Conservation (phyloP, 495 filamentous ascomycete genomes). For the Bacidia gigantensis region DNA sequence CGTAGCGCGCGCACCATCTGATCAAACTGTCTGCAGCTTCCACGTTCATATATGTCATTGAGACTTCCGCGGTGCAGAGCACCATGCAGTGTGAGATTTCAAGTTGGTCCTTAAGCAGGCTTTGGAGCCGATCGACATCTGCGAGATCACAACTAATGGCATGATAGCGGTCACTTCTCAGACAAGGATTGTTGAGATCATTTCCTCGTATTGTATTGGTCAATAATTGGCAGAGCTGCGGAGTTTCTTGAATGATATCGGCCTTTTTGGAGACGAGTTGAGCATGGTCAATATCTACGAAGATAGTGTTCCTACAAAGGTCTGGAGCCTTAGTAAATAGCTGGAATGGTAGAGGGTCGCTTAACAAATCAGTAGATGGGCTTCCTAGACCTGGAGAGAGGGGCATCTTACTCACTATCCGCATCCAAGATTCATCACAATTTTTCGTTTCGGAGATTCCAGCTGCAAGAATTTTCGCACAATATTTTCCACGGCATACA, state of each 20-base stretch:
- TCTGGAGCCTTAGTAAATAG: constrained; percentile 50
- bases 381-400: background rate
- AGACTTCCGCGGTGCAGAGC: constrained; percentile 79
- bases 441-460: constrained; percentile 45
- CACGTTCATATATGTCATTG: constrained; percentile 78
- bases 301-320: constrained; percentile 42
- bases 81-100: constrained; percentile 43
- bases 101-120: constrained; percentile 39
- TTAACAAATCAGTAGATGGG: constrained; percentile 20
- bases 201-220: constrained; percentile 32
- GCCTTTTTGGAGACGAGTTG: constrained; percentile 67
- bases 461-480: constrained; percentile 56
- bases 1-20: constrained; percentile 49
- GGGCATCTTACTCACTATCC: constrained; percentile 56
- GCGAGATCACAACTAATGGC: constrained; percentile 75
- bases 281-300: constrained; percentile 80
- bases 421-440: constrained; percentile 78
- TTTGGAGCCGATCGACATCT: constrained; percentile 42
- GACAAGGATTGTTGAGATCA: constrained; percentile 32
- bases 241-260: constrained; percentile 44
- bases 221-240: constrained; percentile 40
- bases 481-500: constrained; percentile 63
- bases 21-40: constrained; percentile 61
- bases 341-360: constrained; percentile 84
- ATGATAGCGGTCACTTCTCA: constrained; percentile 56